Percentiles rank a stretch among this genome's conserved stretches.
Evolutionary conservation across 1,284 basidiomycete genomes (phyloP).

Genomic region (Ceratobasidium papillatum): DNA sequence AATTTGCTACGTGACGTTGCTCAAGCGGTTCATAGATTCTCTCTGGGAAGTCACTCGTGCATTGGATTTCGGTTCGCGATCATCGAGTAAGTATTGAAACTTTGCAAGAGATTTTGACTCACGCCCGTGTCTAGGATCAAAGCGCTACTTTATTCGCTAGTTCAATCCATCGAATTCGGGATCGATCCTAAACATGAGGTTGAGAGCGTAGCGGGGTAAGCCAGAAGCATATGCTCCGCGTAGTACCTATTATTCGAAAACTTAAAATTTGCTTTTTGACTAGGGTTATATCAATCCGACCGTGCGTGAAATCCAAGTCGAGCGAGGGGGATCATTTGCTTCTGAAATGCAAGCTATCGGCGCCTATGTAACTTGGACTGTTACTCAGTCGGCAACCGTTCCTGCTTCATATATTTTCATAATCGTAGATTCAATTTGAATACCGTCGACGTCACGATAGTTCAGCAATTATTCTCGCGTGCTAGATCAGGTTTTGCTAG

Average conservation of each 20-base stretch:
- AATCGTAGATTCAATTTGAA: too few species aligned
- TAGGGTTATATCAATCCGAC: constrained; percentile 28
- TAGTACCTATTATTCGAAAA: neutral
- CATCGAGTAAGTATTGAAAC: constrained; percentile 15
- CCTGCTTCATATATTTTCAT: too few species aligned
- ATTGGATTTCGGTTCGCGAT: constrained; percentile 17
- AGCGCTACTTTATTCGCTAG: constrained; percentile 20
- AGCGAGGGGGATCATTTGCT: constrained; percentile 35
- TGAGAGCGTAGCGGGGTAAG: constrained; percentile 11
- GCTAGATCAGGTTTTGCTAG: too few species aligned
- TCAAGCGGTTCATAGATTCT: neutral
- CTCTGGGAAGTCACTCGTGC: neutral
- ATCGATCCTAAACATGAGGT: constrained; percentile 19
- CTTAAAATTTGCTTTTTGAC: neutral
- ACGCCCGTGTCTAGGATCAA: constrained; percentile 25
- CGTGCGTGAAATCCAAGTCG: constrained; percentile 7
- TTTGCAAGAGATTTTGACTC: neutral
- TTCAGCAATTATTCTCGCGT: too few species aligned
- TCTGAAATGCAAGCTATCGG: constrained; percentile 6
- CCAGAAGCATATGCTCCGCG: neutral
- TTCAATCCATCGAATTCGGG: constrained; percentile 24
- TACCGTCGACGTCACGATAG: too few species aligned
- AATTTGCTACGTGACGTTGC: too few species aligned
- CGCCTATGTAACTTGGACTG: too few species aligned
- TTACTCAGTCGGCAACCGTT: too few species aligned